These are phyloP conservation scores for Termitomyces sp. DNA, from an alignment of 768 basidiomycete species.

Conservation along the genomic window DNA sequence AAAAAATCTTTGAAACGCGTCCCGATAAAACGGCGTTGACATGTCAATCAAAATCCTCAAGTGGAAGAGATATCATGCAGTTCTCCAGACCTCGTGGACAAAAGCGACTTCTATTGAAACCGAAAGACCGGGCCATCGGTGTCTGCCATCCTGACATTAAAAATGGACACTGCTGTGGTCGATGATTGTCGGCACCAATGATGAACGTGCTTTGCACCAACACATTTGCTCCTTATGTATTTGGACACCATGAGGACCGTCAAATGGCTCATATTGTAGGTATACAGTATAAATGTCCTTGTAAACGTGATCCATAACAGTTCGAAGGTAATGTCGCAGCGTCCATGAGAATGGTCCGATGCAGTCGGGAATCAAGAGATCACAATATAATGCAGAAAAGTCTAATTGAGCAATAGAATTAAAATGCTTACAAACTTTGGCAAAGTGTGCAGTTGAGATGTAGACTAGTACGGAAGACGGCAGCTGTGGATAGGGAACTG, in stretches of 20 bases:
- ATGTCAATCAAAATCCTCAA: background rate
- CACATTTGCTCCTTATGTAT: background rate
- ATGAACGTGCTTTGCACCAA: background rate
- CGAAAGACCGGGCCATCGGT: background rate
- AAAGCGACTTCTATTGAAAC: background rate
- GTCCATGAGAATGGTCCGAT: conserved; percentile 33
- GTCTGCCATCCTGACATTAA: no score
- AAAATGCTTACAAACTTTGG: conserved; percentile 53
- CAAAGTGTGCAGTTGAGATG: conserved; percentile 64
- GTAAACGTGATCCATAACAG: conserved; percentile 30
- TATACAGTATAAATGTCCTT: conserved; percentile 40
- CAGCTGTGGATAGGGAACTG: conserved; percentile 33
- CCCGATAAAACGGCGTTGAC: background rate
- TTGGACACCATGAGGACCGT: conserved; percentile 17
- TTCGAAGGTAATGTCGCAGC: conserved; percentile 22
- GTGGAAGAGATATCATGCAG: background rate
- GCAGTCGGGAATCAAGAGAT: conserved; percentile 24
- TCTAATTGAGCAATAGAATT: conserved; percentile 29
- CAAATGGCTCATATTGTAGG: conserved; percentile 35
- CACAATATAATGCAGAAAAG: conserved; percentile 21
- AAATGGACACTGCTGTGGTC: background rate
- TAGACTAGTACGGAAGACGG: conserved; percentile 53
- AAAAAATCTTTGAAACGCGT: background rate
- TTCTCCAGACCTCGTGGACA: conserved; percentile 1
- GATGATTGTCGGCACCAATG: no score